Evolutionary conservation across 2,329 filamentous ascomycete genomes (phyloP), one percentile per base, ranked within the genome.

Genomic region (Penicillium sp.): DNA sequence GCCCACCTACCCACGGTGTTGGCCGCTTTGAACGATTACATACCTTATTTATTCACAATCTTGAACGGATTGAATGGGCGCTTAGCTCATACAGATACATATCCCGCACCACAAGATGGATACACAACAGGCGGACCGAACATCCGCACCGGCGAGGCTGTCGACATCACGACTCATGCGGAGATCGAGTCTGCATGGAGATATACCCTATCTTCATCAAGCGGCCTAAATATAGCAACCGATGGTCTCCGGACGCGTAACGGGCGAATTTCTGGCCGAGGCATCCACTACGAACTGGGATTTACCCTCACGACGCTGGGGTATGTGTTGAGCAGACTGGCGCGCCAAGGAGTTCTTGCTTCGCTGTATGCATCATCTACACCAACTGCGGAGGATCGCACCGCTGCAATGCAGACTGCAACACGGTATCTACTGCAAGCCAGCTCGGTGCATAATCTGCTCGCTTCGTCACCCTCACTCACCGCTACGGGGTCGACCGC

Each of bases 11-110:
- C 82, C 19, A 80, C 80, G 5, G 77, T 97, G 31, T 76, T 88
- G 46, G 78, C 83, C 29, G 81, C 83, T 33, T 66, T 95, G 10
- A 84, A 85, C 50, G 79, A 80, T 52, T 99, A 97, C 65, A 75
- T 96, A 0, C 89, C 91, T 0, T 95, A 92, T 62, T 79, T 96
- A 0, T 76, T 93, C 37, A 84, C 88, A 10, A 75, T 96, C 19
- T 87, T 91, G 61, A 77, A 82, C 44, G 86, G 89, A 9, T 70
- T 93, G n/a, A 79, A 78, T 62, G 43, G 48, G n/a, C 35, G 31
- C 11, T 14, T 30, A 2, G 19, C 35, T n/a, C 33, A 11, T 42
- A 30, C 40, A 0, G 30, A 47, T 31, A 10, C 31, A 45, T 30
- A 52, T 4, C 12, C 11, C 6, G 19, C n/a, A 6, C 8, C 27